phyloP scores from a whole-genome alignment of 2,329 filamentous ascomycete genomes.

The Whalleya microplaca region DNA sequence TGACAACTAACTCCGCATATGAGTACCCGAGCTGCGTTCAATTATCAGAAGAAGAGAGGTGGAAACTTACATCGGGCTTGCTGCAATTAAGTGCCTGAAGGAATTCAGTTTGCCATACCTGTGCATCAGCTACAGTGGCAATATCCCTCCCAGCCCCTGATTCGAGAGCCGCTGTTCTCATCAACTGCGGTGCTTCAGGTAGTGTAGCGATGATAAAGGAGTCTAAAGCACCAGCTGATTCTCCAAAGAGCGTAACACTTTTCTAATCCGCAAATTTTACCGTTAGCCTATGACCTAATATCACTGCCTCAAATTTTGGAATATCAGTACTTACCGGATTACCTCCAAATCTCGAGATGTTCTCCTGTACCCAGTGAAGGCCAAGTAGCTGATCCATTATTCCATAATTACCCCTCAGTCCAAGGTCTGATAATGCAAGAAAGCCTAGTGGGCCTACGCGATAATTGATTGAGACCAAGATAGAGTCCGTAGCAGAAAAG shows the following conservation, averaged over 20 bases:
- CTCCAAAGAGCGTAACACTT: slow-evolving; percentile 33
- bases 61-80: slow-evolving; percentile 22
- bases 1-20: slow-evolving; percentile 5
- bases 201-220: slow-evolving; percentile 32
- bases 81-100: slow-evolving; percentile 31
- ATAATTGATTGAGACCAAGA: slow-evolving; percentile 40
- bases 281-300: background rate
- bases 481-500: slow-evolving; percentile 27
- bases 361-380: slow-evolving; percentile 52
- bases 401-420: slow-evolving; percentile 53
- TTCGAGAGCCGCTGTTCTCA: slow-evolving; percentile 30
- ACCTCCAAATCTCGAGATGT: slow-evolving; percentile 50
- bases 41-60: background rate
- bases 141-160: slow-evolving; percentile 31
- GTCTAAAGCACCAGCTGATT: slow-evolving; percentile 34
- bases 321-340: slow-evolving; percentile 37
- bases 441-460: slow-evolving; percentile 54
- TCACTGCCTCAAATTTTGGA: too few relatives aligned
- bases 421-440: slow-evolving; percentile 43
- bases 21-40: too few relatives aligned
- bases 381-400: slow-evolving; percentile 53
- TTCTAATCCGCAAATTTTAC: slow-evolving; percentile 5
- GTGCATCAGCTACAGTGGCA: slow-evolving; percentile 22
- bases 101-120: slow-evolving; percentile 24
- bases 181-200: slow-evolving; percentile 29